Evolutionary conservation across 805 yeast species (phyloP).

Genomic region (Wickerhamiella bombiphila): DNA sequence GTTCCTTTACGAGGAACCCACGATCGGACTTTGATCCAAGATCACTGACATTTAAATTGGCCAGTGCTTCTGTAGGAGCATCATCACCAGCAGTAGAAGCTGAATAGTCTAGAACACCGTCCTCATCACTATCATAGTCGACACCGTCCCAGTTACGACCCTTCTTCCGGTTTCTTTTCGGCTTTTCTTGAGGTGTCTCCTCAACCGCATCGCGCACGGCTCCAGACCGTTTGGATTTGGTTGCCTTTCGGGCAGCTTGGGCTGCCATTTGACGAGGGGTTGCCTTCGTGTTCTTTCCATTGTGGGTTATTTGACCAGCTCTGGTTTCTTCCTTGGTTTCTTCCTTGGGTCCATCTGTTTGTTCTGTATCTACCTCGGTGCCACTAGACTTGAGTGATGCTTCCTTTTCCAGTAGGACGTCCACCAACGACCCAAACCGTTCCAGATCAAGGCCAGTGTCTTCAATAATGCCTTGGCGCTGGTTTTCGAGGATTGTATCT

Average conservation of each 20-base stretch:
- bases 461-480: constrained; percentile 8
- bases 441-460: constrained; percentile 9
- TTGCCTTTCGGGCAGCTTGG: constrained; percentile 7
- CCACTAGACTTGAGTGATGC: too few species aligned
- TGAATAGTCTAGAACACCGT: constrained; percentile 42
- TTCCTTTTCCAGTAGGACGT: constrained; percentile 18
- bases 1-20: constrained; percentile 55
- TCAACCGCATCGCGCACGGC: constrained; percentile 13
- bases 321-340: not conserved
- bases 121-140: constrained; percentile 32
- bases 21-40: constrained; percentile 32
- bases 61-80: constrained; percentile 18
- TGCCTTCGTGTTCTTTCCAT: constrained; percentile 9
- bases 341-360: constrained; percentile 2
- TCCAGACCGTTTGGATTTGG: not conserved
- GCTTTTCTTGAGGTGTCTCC: constrained; percentile 6
- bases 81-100: constrained; percentile 16
- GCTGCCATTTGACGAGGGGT: constrained; percentile 13
- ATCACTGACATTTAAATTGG: constrained; percentile 16
- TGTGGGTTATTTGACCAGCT: not conserved
- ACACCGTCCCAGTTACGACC: constrained; percentile 48
- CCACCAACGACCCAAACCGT: constrained; percentile 22
- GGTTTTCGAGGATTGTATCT: constrained; percentile 7
- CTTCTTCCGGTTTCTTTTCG: constrained; percentile 27
- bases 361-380: constrained; percentile 1